Evolutionary conservation across 2,329 filamentous ascomycete species (phyloP).

Genomic region (Colletotrichum truncatum): DNA sequence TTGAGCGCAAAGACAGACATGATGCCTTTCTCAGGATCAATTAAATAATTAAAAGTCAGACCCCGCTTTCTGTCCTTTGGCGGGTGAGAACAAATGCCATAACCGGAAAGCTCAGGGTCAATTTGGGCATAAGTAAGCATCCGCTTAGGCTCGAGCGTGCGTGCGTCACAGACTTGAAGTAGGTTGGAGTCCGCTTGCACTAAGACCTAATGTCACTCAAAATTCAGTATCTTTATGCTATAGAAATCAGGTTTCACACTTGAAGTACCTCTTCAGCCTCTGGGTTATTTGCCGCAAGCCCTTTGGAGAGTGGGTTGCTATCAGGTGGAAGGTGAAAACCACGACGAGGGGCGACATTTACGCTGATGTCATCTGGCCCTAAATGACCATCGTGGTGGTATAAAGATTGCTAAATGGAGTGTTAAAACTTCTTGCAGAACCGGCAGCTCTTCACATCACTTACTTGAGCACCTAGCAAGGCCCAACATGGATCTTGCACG

Average conservation of each 20-base stretch:
- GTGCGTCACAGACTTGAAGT: slow-evolving; percentile 29
- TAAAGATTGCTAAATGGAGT: slow-evolving; percentile 18
- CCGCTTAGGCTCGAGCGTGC: slow-evolving; percentile 29
- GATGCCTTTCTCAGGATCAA: slow-evolving; percentile 9
- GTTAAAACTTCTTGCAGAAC: background rate
- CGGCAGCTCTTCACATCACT: background rate
- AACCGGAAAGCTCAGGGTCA: slow-evolving; percentile 27
- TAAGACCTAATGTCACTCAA: background rate
- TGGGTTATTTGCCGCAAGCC: background rate
- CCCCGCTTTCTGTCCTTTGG: slow-evolving; percentile 29
- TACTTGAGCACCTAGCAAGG: slow-evolving; percentile 29
- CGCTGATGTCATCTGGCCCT: slow-evolving; percentile 24
- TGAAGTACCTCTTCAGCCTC: slow-evolving; percentile 13
- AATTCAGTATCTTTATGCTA: background rate
- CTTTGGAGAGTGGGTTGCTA: slow-evolving; percentile 24
- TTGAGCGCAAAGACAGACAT: slow-evolving; percentile 29
- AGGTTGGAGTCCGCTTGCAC: slow-evolving; percentile 31
- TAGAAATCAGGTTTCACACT: background rate
- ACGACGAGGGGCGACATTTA: slow-evolving; percentile 28
- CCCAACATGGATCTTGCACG: slow-evolving; percentile 27
- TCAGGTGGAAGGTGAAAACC: slow-evolving; percentile 28
- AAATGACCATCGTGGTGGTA: slow-evolving; percentile 2
- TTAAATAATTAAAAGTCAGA: slow-evolving; percentile 30
- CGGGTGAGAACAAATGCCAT: slow-evolving; percentile 31
- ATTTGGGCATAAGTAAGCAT: slow-evolving; percentile 32